Evolutionary conservation across 176 grass and related monocot genomes (phyloP).

Genomic region (Aegilops speltoides): DNA sequence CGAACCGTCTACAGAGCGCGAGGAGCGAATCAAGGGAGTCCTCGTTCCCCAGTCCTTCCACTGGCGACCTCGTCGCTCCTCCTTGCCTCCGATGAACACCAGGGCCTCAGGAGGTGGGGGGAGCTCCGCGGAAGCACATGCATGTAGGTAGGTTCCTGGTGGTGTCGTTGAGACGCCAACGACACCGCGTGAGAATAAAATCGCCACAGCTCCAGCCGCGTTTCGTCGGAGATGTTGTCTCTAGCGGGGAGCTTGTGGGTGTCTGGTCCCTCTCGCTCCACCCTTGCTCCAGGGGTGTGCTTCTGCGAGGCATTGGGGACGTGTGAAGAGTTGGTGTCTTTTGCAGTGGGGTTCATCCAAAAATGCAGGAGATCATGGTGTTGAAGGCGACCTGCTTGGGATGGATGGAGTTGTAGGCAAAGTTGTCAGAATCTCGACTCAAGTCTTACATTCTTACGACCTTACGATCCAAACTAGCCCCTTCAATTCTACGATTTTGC

Average conservation of each 20-base stretch:
- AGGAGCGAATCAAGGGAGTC: too few species aligned
- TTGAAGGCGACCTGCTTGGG: too few species aligned
- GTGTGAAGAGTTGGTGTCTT: background rate
- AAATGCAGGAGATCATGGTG: background rate
- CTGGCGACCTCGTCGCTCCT: background rate
- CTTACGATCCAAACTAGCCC: too few species aligned
- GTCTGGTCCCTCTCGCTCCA: background rate
- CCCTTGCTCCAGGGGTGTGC: background rate
- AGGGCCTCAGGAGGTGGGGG: background rate
- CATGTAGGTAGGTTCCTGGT: background rate
- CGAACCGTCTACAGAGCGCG: too few species aligned
- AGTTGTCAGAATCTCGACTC: too few species aligned
- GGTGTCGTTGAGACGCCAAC: background rate
- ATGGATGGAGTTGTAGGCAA: too few species aligned
- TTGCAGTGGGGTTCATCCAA: background rate
- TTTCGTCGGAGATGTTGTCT: background rate
- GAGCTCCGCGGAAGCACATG: background rate
- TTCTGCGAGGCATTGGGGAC: background rate
- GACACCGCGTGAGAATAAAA: background rate
- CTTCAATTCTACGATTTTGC: too few species aligned
- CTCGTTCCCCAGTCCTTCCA: too few species aligned
- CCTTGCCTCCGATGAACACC: background rate
- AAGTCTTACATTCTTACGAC: too few species aligned
- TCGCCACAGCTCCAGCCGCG: background rate
- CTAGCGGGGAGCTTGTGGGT: background rate